phyloP scores from a whole-genome alignment of 805 yeast genomes.

The Schwanniomyces yamadae region DNA sequence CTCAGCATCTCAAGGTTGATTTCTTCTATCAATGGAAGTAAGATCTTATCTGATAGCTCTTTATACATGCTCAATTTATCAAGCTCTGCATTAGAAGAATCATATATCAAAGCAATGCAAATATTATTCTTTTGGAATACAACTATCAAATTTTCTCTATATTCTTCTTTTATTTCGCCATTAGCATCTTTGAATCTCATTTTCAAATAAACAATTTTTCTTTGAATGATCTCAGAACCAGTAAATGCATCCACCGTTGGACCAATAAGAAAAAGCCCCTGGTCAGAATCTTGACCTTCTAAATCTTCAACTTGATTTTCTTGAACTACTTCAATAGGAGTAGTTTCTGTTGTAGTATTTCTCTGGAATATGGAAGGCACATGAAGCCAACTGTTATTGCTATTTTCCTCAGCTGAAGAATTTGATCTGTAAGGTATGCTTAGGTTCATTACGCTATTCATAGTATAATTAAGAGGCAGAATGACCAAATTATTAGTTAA shows the following conservation, averaged over 20 bases:
- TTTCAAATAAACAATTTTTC: conserved; percentile 26
- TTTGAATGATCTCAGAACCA: conserved; percentile 14
- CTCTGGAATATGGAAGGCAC: conserved; percentile 15
- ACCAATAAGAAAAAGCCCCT: conserved; percentile 9
- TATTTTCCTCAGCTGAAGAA: background rate
- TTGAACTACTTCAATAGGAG: too few species aligned
- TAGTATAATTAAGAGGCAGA: conserved; percentile 37
- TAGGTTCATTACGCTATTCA: conserved; percentile 30
- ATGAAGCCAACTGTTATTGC: conserved; percentile 16
- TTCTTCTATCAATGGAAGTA: conserved; percentile 24
- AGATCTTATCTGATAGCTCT: conserved; percentile 12
- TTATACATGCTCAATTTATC: conserved; percentile 24
- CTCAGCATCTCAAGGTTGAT: conserved; percentile 12
- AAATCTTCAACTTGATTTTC: conserved; percentile 3
- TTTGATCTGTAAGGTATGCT: conserved; percentile 10
- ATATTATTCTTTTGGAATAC: conserved; percentile 24
- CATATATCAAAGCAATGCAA: conserved; percentile 27
- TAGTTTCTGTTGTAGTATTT: too few species aligned
- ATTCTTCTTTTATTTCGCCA: conserved; percentile 4
- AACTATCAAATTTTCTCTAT: conserved; percentile 31
- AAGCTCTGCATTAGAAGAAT: conserved; percentile 23
- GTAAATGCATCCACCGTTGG: background rate
- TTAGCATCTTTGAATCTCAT: conserved; percentile 7
- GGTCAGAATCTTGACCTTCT: conserved; percentile 6
- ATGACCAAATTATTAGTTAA: conserved; percentile 36